Conservation (phyloP, 352 stramenopile genomes). For the Globisporangium paroecandrum region DNA sequence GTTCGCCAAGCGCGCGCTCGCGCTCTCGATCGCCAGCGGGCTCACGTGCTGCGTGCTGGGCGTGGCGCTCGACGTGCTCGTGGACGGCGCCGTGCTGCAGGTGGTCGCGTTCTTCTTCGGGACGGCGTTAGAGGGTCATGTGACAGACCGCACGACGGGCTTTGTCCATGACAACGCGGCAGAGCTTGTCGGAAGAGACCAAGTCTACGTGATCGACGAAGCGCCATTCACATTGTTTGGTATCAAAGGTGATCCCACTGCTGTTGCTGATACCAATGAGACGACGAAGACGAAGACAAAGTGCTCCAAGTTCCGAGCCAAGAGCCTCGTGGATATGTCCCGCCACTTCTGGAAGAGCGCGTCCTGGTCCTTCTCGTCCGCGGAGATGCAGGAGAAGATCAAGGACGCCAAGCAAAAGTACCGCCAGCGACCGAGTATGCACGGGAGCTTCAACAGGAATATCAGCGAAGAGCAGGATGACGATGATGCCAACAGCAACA, state of each 20-base stretch:
- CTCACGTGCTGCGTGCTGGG: conserved; percentile 26
- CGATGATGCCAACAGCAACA: neutral
- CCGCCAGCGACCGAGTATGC: conserved; percentile 3
- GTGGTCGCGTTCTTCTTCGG: conserved; percentile 25
- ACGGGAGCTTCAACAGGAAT: neutral
- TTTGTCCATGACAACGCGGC: conserved; percentile 11
- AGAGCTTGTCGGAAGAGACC: conserved; percentile 15
- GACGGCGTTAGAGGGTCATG: conserved; percentile 11
- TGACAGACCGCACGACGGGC: conserved; percentile 12
- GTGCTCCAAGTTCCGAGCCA: neutral
- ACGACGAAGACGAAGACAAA: neutral
- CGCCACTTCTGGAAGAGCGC: conserved; percentile 14
- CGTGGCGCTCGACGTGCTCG: conserved; percentile 25
- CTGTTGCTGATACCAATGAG: neutral
- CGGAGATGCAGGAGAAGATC: conserved; percentile 13
- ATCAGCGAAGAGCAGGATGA: neutral
- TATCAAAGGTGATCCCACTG: no score
- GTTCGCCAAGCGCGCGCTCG: conserved; percentile 24
- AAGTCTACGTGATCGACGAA: conserved; percentile 13
- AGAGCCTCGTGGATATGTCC: conserved; percentile 9
- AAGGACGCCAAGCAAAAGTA: conserved; percentile 12
- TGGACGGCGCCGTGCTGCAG: conserved; percentile 25
- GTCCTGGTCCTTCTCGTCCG: conserved; percentile 19
- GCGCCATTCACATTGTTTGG: conserved; percentile 2
- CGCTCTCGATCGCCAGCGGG: conserved; percentile 22